Evolutionary conservation across 495 filamentous ascomycete genomes (phyloP), one percentile per base, ranked within the genome.

Genomic region (Amniculicola lignicola): DNA sequence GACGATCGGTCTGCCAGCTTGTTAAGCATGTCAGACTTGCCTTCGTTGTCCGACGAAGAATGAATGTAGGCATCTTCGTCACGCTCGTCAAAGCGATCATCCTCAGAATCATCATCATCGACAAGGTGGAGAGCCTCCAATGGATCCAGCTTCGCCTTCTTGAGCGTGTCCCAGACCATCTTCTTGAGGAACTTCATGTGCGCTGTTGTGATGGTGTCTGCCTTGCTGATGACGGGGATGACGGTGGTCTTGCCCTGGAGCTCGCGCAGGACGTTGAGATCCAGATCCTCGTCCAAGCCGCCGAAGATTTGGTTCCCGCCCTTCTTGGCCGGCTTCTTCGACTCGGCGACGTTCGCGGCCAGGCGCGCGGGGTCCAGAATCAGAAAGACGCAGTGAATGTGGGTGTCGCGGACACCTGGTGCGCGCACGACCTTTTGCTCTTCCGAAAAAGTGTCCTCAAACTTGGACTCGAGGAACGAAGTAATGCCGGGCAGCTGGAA

Each of bases 351-450:
- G 64, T 90, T 95, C 43, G 82, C 76, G 65, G 94, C 90, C 24
- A 98, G 81, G 35, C 88, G 86, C 16, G 84, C 79, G 10, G 93
- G 93, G 67, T 98, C 93, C 44, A 98, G 82, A 38, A 98, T 76
- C 47, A 96, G 76, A 70, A 98, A 95, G 51, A 90, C 93, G 51
- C 89, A 94, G 68, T 98, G 93, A 62, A 98, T 93, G 70, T 98
- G 93, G 38, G 92, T 95, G 76, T 98, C 93, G 62, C 88, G 88
- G 64, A 88, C 87, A 56, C 91, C 93, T 16, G 93, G 90, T 46
- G 91, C 88, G 60, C 93, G 86, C 42, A 95, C 75, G 29, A 98
- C 91, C 76, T 96, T 96, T 79, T 94, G 95, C 77, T 98, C 93
- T 73, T 98, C 93, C 28, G 83, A 85, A 69, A 97, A 91, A 0